These are phyloP conservation scores for Bipolaris victoriae DNA, from an alignment of 2,329 filamentous ascomycete genomes.

Conservation along the genomic window DNA sequence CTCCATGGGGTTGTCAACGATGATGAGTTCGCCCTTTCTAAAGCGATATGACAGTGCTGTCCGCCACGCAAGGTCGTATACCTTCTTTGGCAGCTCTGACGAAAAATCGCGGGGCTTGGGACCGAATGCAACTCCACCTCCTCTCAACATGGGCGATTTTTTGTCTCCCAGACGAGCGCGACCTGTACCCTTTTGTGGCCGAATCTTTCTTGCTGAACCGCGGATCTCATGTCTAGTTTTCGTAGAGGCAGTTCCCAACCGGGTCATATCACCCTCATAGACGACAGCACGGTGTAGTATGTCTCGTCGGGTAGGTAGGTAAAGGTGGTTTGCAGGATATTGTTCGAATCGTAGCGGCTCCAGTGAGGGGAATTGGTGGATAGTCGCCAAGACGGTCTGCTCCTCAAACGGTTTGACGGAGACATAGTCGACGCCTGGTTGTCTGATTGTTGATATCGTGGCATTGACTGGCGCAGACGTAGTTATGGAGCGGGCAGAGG, in stretches of 20 bases:
- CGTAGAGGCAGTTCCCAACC: conserved; percentile 72
- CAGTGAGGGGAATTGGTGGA: conserved; percentile 88
- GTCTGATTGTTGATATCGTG: conserved; percentile 54
- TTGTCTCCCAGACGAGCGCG: conserved; percentile 77
- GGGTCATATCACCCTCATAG: conserved; percentile 88
- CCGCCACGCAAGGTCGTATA: conserved; percentile 95
- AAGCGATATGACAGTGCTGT: conserved; percentile 93
- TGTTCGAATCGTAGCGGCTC: conserved; percentile 79
- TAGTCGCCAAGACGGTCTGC: conserved; percentile 75
- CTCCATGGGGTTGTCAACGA: conserved; percentile 80
- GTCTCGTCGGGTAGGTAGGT: conserved; percentile 86
- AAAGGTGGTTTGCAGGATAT: conserved; percentile 82
- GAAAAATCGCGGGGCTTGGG: conserved; percentile 90
- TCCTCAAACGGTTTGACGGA: conserved; percentile 41
- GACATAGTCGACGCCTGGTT: conserved; percentile 47
- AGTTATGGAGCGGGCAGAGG: conserved; percentile 39
- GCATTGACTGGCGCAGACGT: conserved; percentile 63
- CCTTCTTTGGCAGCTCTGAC: conserved; percentile 81
- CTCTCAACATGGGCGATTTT: conserved; percentile 80
- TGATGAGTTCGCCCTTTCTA: conserved; percentile 81
- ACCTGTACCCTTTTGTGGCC: conserved; percentile 86
- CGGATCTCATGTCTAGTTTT: conserved; percentile 73
- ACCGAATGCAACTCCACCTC: conserved; percentile 89
- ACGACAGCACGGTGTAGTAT: conserved; percentile 90
- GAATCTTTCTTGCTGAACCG: conserved; percentile 81